Conservation (phyloP, 2,329 filamentous ascomycete genomes). For the Fusarium scirpi region DNA sequence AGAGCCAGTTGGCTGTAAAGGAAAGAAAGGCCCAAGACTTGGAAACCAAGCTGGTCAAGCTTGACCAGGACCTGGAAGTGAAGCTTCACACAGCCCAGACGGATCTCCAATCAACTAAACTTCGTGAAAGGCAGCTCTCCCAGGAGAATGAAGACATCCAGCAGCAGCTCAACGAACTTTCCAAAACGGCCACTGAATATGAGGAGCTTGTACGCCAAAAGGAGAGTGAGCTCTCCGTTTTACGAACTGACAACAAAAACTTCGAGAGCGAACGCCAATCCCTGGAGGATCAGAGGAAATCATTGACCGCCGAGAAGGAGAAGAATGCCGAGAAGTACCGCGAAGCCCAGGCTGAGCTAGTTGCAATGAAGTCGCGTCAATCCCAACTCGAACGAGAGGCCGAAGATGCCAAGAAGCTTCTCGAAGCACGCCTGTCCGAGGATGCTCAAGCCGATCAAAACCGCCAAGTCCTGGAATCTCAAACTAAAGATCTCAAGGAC, state of each 20-base stretch:
- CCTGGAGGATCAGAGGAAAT: slow-evolving; percentile 82
- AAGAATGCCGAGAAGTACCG: slow-evolving; percentile 80
- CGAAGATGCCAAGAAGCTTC: slow-evolving; percentile 84
- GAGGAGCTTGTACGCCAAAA: slow-evolving; percentile 94
- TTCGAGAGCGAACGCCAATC: slow-evolving; percentile 82
- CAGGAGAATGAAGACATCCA: slow-evolving; percentile 87
- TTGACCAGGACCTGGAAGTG: slow-evolving; percentile 89
- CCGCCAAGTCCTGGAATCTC: slow-evolving; percentile 83
- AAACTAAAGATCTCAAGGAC: slow-evolving; percentile 87
- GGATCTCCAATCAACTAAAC: slow-evolving; percentile 79
- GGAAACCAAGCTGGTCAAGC: slow-evolving; percentile 83
- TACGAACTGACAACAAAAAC: slow-evolving; percentile 86
- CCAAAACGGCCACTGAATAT: slow-evolving; percentile 92
- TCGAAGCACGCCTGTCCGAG: slow-evolving; percentile 90
- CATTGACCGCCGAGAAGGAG: slow-evolving; percentile 80
- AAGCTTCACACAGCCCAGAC: slow-evolving; percentile 83
- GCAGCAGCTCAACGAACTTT: slow-evolving; percentile 86
- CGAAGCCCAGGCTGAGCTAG: slow-evolving; percentile 88
- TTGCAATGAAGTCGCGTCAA: slow-evolving; percentile 87
- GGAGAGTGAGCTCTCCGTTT: slow-evolving; percentile 88
- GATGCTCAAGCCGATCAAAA: slow-evolving; percentile 87
- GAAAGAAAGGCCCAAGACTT: slow-evolving; percentile 91
- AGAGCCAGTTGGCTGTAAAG: slow-evolving; percentile 89
- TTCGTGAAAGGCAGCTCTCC: slow-evolving; percentile 79
- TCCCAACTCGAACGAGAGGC: slow-evolving; percentile 88